These are phyloP conservation scores for Silene conica DNA, from an alignment of 148 eudicot species.

Conservation along the genomic window DNA sequence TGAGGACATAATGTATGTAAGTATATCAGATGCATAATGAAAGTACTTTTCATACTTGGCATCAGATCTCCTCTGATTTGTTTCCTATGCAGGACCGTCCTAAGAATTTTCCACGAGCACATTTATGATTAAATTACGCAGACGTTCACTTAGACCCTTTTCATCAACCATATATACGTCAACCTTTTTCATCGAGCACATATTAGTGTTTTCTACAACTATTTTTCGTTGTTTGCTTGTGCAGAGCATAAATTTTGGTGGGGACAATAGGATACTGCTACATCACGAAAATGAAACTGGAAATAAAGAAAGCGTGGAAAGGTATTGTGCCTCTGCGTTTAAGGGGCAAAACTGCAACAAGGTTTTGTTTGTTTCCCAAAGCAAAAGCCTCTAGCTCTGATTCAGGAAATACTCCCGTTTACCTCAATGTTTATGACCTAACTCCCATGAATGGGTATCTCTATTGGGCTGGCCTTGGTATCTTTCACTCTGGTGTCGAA, in stretches of 20 bases:
- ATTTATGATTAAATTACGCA: too few relatives aligned
- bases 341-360: slow-evolving; percentile 49
- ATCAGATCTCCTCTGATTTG: too few relatives aligned
- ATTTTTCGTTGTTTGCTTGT: slow-evolving; percentile 5
- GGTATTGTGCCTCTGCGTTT: slow-evolving; percentile 50
- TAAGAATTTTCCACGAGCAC: too few relatives aligned
- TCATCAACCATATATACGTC: too few relatives aligned
- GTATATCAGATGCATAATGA: too few relatives aligned
- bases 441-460: slow-evolving; percentile 88
- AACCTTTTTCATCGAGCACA: too few relatives aligned
- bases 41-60: too few relatives aligned
- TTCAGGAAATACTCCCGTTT: slow-evolving; percentile 57
- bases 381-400: slow-evolving; percentile 46
- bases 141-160: too few relatives aligned
- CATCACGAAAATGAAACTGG: slow-evolving; percentile 43
- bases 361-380: slow-evolving; percentile 62
- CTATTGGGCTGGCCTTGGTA: slow-evolving; percentile 92
- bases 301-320: slow-evolving; percentile 63
- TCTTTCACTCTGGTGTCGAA: slow-evolving; percentile 96
- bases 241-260: slow-evolving; percentile 31
- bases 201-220: neutral
- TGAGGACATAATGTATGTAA: too few relatives aligned
- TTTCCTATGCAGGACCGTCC: too few relatives aligned
- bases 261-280: slow-evolving; percentile 19
- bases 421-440: slow-evolving; percentile 82